Base-by-base conservation (phyloP, 2,329 filamentous ascomycete species). In the Cercospora berteroae region DNA sequence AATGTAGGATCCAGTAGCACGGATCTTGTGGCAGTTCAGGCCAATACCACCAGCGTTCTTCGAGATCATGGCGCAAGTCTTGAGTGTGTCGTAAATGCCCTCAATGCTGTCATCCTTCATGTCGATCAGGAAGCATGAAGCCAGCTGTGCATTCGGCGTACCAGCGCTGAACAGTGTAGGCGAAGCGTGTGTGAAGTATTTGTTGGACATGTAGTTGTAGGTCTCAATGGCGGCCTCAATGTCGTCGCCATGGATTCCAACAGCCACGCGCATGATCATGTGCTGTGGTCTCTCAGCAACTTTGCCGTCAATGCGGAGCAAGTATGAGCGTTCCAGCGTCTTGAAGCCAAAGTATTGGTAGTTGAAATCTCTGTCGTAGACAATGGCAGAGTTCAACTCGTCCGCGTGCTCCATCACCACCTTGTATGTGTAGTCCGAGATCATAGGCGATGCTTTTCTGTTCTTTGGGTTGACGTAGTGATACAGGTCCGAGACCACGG, bases 311-410 rank as follows among this genome's bases (percentile, higher is more conserved):
- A 98, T 91, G 79, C 96, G 94, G 74, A 99, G 89, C 62, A 99
- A 90, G 78, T 99, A 99, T 77, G 95, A 99, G 69, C 95, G 90
- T 85, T 99, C 95, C 44, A 99, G 85, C 7, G 95, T 99, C 88
- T 99, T 99, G 89, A 99, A 99, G 72, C 95, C 95, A 77, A 99
- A 99, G 84, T 96, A 99, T 84, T 99, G 95, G 85, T 99, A 99
- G 87, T 98, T 97, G 87, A 99, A 99, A 80, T 99, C 95, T 74
- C 95, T 91, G 83, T 99, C 95, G 77, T 98, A 99, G 76, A 99
- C 94, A 79, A 99, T 98, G 76, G 95, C 95, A 52, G 94, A 98
- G 85, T 99, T 97, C 66, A 99, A 87, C 83, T 99, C 95, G 65
- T 97, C 95, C 76, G 93, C 93, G 82, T 99, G 93, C 77, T 91